These are phyloP conservation scores for Babesia gibsoni DNA, from an alignment of 169 alveolate genomes.

Conservation along the genomic window DNA sequence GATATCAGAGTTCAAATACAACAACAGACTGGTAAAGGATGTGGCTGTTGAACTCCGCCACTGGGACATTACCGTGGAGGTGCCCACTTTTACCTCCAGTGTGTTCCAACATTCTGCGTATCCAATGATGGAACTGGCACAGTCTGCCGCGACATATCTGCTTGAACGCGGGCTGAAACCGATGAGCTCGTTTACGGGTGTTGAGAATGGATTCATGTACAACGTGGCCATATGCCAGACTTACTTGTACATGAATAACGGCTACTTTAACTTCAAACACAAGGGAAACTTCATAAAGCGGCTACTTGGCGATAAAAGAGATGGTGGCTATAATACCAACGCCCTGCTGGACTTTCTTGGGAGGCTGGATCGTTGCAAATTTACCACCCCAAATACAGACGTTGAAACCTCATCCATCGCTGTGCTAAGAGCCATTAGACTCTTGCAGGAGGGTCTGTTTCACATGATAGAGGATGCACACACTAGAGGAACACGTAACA, in stretches of 20 bases:
- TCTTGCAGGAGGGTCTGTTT: not conserved
- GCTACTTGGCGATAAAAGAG: not conserved
- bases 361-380: not conserved
- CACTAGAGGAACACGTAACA: not conserved
- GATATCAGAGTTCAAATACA: slow-evolving; percentile 19
- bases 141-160: not conserved
- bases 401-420: not conserved
- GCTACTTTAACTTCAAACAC: slow-evolving; percentile 6
- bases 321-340: slow-evolving; percentile 10
- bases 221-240: slow-evolving; percentile 3
- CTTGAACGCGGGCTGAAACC: not conserved
- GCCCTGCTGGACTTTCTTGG: slow-evolving; percentile 13
- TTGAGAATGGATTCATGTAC: not conserved
- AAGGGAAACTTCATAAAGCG: slow-evolving; percentile 3
- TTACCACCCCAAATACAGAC: not conserved
- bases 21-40: not conserved
- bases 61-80: not conserved
- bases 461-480: not conserved
- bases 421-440: slow-evolving; percentile 13
- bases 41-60: not conserved
- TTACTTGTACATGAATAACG: not conserved
- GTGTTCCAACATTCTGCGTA: not conserved
- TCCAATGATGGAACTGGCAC: not conserved
- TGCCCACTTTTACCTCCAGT: not conserved
- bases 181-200: not conserved